A percentile compares a stretch with the other conserved stretches of the same genome.
These are phyloP conservation scores for Straminergon stramineum DNA, from an alignment of 225 moss, liverwort and hornwort genomes.

Conservation along the genomic window DNA sequence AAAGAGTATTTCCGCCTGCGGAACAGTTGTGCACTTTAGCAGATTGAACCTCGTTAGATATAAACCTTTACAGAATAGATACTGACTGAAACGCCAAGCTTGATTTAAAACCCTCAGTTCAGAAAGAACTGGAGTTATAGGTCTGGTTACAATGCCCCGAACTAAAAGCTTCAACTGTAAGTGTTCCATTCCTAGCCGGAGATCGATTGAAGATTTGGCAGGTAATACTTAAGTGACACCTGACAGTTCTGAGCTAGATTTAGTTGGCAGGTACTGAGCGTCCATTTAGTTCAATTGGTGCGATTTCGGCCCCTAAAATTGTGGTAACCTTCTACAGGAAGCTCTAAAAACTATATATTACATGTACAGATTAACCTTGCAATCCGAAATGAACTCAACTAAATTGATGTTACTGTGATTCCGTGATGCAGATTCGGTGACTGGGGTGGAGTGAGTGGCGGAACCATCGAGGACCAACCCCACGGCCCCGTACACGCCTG, in stretches of 20 bases:
- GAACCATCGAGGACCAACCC: conserved; percentile 18
- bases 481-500: conserved; percentile 18
- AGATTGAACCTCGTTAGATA: neutral
- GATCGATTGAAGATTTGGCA: neutral
- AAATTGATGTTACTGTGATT: neutral
- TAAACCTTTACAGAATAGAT: neutral
- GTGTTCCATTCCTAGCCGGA: neutral
- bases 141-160: neutral
- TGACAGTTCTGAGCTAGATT: neutral
- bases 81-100: neutral
- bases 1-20: neutral
- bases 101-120: neutral
- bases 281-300: neutral
- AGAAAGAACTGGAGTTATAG: neutral
- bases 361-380: too few relatives aligned
- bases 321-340: neutral
- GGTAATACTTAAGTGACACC: neutral
- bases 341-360: neutral
- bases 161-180: neutral
- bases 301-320: neutral
- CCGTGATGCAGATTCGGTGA: neutral
- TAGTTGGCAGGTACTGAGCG: neutral
- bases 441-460: neutral
- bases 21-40: neutral
- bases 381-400: too few relatives aligned